phyloP scores from a whole-genome alignment of 352 stramenopile species.

The Pythium aquatile region DNA sequence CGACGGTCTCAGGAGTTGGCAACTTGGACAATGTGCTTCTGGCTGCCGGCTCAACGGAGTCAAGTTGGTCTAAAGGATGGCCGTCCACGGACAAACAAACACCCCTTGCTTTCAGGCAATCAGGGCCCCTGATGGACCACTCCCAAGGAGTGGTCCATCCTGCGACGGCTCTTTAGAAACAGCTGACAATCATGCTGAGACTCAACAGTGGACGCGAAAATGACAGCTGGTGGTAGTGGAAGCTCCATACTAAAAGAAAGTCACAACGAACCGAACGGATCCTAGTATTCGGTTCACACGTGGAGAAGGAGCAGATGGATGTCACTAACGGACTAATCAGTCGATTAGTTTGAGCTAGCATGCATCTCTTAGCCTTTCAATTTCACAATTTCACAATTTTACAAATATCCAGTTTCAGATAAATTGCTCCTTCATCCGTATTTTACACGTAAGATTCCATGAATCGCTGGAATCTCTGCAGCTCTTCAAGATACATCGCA shows the following conservation, averaged over 20 bases:
- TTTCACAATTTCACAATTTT: not conserved
- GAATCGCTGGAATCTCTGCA: not conserved
- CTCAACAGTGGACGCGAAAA: too few relatives aligned
- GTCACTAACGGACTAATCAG: not conserved
- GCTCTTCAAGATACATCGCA: constrained; percentile 24
- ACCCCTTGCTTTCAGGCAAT: too few relatives aligned
- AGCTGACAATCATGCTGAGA: not conserved
- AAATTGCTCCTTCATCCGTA: not conserved
- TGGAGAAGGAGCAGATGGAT: too few relatives aligned
- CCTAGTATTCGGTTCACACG: too few relatives aligned
- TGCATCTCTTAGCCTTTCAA: too few relatives aligned
- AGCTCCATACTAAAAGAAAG: not conserved
- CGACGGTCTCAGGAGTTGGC: not conserved
- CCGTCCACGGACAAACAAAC: too few relatives aligned
- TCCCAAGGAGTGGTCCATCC: not conserved
- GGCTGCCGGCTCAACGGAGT: not conserved
- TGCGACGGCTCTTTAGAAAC: not conserved
- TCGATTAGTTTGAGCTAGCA: not conserved
- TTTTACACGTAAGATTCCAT: constrained; percentile 5
- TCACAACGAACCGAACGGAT: not conserved
- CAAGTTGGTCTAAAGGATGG: not conserved
- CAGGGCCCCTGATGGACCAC: too few relatives aligned
- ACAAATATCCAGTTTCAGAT: not conserved
- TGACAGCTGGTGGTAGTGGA: not conserved
- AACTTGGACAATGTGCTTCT: not conserved